Evolutionary conservation across 2,329 filamentous ascomycete species (phyloP), one percentile per base, ranked within the genome.

Genomic region (Myriosclerotinia duriaeana): DNA sequence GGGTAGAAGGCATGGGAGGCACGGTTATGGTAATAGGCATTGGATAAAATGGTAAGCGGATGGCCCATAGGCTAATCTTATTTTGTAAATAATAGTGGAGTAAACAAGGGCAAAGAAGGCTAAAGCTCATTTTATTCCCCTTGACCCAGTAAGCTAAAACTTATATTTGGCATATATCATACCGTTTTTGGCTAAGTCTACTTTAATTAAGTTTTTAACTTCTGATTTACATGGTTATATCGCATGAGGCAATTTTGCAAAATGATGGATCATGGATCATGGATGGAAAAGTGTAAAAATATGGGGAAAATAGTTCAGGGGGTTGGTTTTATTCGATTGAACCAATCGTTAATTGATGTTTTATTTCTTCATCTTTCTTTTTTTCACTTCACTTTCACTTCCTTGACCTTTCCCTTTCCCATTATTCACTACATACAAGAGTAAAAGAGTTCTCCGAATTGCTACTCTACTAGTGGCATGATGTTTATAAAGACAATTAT

Each of bases 261-360:
- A 15, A 38, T 17, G 12, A 12, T 36, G 2, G 30, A 26, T 26
- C 2, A 26, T 26, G 26, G 26, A 26, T 26, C 26, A 26, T 38
- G 0, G 50, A 60, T 20, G 6, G 6, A 26, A 26, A 26, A 26
- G 26, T 26, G 42, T n/a, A 38, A 44, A 36, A 50, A 22, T 60
- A 60, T 44, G 30, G 44, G 56, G 30, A 60, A 56, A 36, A 17
- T 50, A 34, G 44, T 8, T 38, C 30, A 38, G 44, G 58, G 42
- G 58, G 5, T 20, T 17, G 7, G 14, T 17, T 17, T 17, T 6
- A 36, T 38, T 30, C 20, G 15, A 48, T 36, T 36, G 30, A 59
- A 36, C 56, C 42, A 59, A 48, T 59, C 42, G 36, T 36, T 7
- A 9, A 48, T 48, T 46, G 26, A 26, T 26, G 26, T 26, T 26